Evolutionary conservation across 345 rosid species (phyloP).

Genomic region (Clarkia xantiana): DNA sequence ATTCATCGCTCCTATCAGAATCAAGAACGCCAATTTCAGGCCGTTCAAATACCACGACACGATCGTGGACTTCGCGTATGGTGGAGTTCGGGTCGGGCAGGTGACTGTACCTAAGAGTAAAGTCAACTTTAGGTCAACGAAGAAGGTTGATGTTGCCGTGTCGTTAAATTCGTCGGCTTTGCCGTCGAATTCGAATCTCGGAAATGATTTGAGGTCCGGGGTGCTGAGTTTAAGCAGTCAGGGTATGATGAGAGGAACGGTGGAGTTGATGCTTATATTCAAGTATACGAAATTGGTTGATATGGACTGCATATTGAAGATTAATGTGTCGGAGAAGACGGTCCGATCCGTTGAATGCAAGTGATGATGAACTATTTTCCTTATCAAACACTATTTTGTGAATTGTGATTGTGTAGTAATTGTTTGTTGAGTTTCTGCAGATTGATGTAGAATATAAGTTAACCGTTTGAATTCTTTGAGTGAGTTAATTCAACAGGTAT

Average conservation of each 20-base stretch:
- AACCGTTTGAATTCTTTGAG: too few relatives aligned
- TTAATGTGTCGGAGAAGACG: not conserved
- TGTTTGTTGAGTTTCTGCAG: too few relatives aligned
- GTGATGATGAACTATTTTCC: too few relatives aligned
- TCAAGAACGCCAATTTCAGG: slow-evolving; percentile 5
- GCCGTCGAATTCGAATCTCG: not conserved
- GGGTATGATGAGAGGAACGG: slow-evolving; percentile 3
- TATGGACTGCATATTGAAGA: slow-evolving; percentile 9
- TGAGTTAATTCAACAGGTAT: too few relatives aligned
- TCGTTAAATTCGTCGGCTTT: not conserved
- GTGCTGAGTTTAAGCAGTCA: not conserved
- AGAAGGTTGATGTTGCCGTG: not conserved
- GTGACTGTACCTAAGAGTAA: not conserved
- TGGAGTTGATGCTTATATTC: slow-evolving; percentile 9
- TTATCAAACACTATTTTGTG: too few relatives aligned
- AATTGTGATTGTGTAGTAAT: too few relatives aligned
- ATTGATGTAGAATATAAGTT: too few relatives aligned
- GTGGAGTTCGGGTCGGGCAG: not conserved
- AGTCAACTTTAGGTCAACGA: slow-evolving; percentile 1
- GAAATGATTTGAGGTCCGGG: slow-evolving; percentile 1
- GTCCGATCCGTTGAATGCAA: slow-evolving; percentile 1
- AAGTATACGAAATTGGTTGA: slow-evolving; percentile 10
- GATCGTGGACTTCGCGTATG: slow-evolving; percentile 1
- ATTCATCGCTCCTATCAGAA: slow-evolving; percentile 1
- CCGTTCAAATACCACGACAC: not conserved